Evolutionary conservation across 2,329 filamentous ascomycete species (phyloP).

Genomic region (Dichotomopilus funicola): DNA sequence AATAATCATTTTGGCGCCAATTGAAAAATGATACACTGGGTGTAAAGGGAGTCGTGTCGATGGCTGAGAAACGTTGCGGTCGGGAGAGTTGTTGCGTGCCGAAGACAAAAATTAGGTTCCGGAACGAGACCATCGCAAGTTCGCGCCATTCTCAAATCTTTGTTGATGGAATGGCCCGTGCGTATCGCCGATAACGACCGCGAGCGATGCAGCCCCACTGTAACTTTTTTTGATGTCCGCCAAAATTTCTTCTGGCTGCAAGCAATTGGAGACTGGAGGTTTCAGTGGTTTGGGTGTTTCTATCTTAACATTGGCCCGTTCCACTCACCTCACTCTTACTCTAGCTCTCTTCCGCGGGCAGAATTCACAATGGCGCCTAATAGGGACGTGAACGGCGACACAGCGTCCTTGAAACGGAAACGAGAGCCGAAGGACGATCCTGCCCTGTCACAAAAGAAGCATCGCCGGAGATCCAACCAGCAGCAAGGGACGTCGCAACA

Average conservation of each 20-base stretch:
- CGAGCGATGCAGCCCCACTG: constrained; percentile 18
- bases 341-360: not conserved
- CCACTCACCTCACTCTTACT: not conserved
- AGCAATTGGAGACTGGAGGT: constrained; percentile 14
- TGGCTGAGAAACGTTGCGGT: too few species aligned
- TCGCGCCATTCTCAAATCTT: constrained; percentile 18
- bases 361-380: constrained; percentile 15
- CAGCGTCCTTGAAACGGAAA: constrained; percentile 28
- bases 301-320: constrained; percentile 2
- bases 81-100: too few species aligned
- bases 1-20: constrained; percentile 75
- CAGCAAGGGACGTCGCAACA: constrained; percentile 7
- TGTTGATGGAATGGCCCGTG: constrained; percentile 12
- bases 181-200: constrained; percentile 23
- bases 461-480: constrained; percentile 20
- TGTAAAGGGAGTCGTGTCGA: too few species aligned
- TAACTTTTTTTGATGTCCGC: constrained; percentile 24
- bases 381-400: constrained; percentile 24
- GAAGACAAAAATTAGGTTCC: too few species aligned
- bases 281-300: not conserved
- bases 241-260: constrained; percentile 24
- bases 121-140: not conserved
- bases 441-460: constrained; percentile 21
- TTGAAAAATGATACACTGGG: not conserved
- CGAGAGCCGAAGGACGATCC: constrained; percentile 28